Percentiles rank a stretch among this genome's conserved stretches.
These are phyloP conservation scores for Taiwanofungus camphoratus DNA, from an alignment of 1,284 basidiomycete genomes.

Conservation along the genomic window DNA sequence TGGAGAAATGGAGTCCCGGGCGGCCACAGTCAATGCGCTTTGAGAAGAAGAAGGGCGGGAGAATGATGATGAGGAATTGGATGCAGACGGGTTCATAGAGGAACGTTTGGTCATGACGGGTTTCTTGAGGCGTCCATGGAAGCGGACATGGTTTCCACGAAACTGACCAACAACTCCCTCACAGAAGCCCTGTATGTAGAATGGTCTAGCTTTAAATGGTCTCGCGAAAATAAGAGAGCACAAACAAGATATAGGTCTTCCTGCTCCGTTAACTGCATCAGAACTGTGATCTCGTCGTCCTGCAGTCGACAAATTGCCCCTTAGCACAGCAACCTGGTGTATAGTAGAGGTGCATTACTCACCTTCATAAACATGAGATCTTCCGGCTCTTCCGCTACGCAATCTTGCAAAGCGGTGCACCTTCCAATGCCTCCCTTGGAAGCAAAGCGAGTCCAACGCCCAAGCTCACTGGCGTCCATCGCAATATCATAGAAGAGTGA, in stretches of 20 bases:
- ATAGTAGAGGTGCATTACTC: constrained; percentile 18
- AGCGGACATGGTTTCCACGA: constrained; percentile 59
- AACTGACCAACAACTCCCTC: constrained; percentile 90
- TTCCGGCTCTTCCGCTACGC: constrained; percentile 68
- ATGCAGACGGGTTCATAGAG: constrained; percentile 24
- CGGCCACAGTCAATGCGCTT: constrained; percentile 16
- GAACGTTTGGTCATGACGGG: constrained; percentile 70
- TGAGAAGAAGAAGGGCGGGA: constrained; percentile 23
- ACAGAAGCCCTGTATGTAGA: constrained; percentile 45
- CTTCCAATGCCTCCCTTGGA: constrained; percentile 77
- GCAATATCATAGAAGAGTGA: neutral
- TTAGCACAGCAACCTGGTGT: neutral
- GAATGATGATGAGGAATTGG: constrained; percentile 22
- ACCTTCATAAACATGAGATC: constrained; percentile 89
- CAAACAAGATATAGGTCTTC: constrained; percentile 58
- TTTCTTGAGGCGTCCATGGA: constrained; percentile 75
- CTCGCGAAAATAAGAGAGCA: constrained; percentile 13
- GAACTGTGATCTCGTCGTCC: constrained; percentile 77
- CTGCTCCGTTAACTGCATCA: constrained; percentile 64
- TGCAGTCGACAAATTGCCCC: constrained; percentile 24
- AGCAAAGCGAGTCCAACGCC: constrained; percentile 77
- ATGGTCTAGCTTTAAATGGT: constrained; percentile 1
- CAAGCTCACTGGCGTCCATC: constrained; percentile 70
- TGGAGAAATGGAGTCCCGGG: constrained; percentile 12
- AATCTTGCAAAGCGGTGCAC: constrained; percentile 68